Percentiles rank a stretch among this genome's conserved stretches.
Conservation (phyloP, 306 rosid species). For the Lathyrus tuberosus region DNA sequence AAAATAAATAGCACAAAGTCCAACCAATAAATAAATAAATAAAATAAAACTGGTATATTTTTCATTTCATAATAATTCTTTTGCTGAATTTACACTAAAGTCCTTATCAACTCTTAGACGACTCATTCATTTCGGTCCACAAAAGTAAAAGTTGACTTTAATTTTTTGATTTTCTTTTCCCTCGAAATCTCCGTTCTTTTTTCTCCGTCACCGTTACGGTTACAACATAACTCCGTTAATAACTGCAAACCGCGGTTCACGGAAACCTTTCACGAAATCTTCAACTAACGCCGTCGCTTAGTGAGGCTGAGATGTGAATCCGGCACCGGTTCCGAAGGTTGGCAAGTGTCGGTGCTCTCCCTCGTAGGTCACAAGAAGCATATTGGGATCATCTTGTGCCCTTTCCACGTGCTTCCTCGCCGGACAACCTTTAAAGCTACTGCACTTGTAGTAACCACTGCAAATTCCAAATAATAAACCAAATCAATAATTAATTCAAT, state of each 20-base stretch:
- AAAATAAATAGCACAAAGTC: slow-evolving; percentile 29
- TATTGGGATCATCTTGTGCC: slow-evolving; percentile 51
- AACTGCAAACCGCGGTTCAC: neutral
- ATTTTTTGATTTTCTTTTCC: neutral
- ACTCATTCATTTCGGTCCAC: slow-evolving; percentile 42
- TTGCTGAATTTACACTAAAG: slow-evolving; percentile 44
- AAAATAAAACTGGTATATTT: slow-evolving; percentile 29
- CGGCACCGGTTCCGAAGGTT: neutral
- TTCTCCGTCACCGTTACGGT: slow-evolving; percentile 8
- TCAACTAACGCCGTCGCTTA: neutral
- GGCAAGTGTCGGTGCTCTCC: slow-evolving; percentile 45
- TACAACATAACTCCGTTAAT: neutral
- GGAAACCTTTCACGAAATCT: neutral
- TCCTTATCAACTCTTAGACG: slow-evolving; percentile 39
- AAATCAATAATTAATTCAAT: neutral
- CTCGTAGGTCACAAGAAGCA: slow-evolving; percentile 44
- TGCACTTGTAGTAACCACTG: slow-evolving; percentile 85
- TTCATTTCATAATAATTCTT: slow-evolving; percentile 1
- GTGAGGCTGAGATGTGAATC: slow-evolving; percentile 1
- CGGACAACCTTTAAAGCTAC: slow-evolving; percentile 76
- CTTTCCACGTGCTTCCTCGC: slow-evolving; percentile 90
- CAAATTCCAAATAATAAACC: neutral
- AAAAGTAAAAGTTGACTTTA: slow-evolving; percentile 45
- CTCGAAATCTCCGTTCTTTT: slow-evolving; percentile 14
- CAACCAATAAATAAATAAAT: slow-evolving; percentile 3